Evolutionary conservation across 2,329 filamentous ascomycete species (phyloP).

Genomic region (Colletotrichum simmondsii): DNA sequence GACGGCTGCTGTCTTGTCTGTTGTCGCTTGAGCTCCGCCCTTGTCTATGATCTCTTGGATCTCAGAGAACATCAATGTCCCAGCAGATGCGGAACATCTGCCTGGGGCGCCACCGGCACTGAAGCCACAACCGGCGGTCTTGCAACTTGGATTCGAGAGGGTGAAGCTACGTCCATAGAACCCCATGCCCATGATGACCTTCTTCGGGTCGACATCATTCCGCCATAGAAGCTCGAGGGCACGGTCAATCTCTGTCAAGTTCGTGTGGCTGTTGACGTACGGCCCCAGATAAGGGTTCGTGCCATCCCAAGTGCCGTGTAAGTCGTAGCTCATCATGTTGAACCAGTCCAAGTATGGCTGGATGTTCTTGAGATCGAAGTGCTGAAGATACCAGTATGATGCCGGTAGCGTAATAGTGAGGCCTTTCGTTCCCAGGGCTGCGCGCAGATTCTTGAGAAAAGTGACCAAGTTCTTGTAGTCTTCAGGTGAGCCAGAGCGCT

Average conservation of each 20-base stretch:
- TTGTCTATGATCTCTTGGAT: constrained; percentile 38
- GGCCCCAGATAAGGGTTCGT: constrained; percentile 21
- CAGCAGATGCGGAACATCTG: constrained; percentile 1
- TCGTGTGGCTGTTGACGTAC: constrained; percentile 36
- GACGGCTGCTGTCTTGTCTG: constrained; percentile 40
- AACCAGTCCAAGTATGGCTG: constrained; percentile 48
- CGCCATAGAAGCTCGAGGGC: constrained; percentile 59
- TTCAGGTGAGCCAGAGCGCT: too few species aligned
- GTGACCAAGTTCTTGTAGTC: neutral
- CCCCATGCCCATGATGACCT: constrained; percentile 54
- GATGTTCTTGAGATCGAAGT: constrained; percentile 39
- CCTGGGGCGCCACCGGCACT: neutral
- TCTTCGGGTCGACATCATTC: constrained; percentile 49
- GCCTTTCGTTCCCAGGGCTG: neutral
- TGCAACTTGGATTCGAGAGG: neutral
- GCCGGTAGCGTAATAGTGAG: constrained; percentile 35
- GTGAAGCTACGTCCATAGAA: constrained; percentile 50
- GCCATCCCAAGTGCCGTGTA: constrained; percentile 42
- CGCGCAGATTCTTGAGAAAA: neutral
- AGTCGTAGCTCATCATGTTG: constrained; percentile 44
- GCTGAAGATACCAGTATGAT: constrained; percentile 42
- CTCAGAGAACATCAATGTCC: constrained; percentile 40
- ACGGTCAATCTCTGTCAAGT: constrained; percentile 56
- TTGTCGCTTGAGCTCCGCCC: neutral
- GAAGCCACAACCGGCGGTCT: neutral